Conservation (phyloP, 352 stramenopile species). For the Phytopythium helicoides region DNA sequence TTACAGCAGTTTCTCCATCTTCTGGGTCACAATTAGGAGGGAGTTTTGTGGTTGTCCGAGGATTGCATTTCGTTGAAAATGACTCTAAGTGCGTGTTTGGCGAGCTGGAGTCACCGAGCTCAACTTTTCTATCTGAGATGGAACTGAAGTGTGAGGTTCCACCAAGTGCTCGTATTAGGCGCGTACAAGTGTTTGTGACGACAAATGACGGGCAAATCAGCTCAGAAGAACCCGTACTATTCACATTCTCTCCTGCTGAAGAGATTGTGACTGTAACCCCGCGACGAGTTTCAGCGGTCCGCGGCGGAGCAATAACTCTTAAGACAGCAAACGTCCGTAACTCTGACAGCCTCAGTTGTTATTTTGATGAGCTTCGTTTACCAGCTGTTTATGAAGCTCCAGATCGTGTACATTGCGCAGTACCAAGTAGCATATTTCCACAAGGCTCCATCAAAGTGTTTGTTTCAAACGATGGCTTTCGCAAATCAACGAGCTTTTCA, state of each 20-base stretch:
- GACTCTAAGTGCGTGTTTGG: conserved; percentile 40
- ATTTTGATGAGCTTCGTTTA: conserved; percentile 34
- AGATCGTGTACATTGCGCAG: conserved; percentile 29
- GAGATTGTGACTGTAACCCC: conserved; percentile 38
- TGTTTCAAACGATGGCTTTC: conserved; percentile 49
- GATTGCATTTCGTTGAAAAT: conserved; percentile 31
- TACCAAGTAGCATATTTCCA: conserved; percentile 23
- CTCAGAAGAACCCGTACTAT: conserved; percentile 30
- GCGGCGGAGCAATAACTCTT: conserved; percentile 33
- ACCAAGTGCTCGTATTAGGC: conserved; percentile 11
- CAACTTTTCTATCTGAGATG: conserved; percentile 22
- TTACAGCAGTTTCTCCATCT: conserved; percentile 29
- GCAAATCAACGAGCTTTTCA: conserved; percentile 37
- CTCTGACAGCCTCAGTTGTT: conserved; percentile 46
- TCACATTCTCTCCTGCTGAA: conserved; percentile 40
- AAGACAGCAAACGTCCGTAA: conserved; percentile 31
- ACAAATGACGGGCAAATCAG: conserved; percentile 67
- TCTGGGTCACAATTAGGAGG: conserved; percentile 48
- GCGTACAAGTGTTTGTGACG: conserved; percentile 38
- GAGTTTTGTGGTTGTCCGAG: conserved; percentile 36
- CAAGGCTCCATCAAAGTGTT: conserved; percentile 23
- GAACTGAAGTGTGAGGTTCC: conserved; percentile 49
- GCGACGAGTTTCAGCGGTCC: conserved; percentile 24
- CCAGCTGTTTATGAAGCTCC: conserved; percentile 31
- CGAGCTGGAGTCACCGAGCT: conserved; percentile 6